Conservation (phyloP, 2,329 filamentous ascomycete genomes). For the Sphaerulina musiva region DNA sequence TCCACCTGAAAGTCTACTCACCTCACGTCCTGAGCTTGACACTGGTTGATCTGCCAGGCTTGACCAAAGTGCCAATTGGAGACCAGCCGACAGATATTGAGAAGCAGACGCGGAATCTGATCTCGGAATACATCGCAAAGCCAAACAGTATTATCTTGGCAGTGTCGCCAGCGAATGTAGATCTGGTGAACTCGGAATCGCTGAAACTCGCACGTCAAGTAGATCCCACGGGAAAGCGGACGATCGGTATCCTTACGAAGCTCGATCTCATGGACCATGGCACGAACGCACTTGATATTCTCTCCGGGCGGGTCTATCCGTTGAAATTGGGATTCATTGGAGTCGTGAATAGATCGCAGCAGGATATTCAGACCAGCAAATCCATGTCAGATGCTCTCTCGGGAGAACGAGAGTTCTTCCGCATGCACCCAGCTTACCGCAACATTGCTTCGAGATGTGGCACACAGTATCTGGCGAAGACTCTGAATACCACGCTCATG, state of each 20-base stretch:
- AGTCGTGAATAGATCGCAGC: conserved; percentile 94
- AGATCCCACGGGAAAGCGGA: conserved; percentile 85
- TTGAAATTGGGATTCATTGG: conserved; percentile 96
- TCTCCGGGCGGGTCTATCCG: conserved; percentile 95
- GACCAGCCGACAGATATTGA: conserved; percentile 97
- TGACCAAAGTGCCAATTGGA: conserved; percentile 96
- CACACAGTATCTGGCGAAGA: conserved; percentile 90
- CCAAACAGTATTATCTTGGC: conserved; percentile 97
- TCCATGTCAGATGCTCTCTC: conserved; percentile 87
- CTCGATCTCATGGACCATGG: conserved; percentile 98
- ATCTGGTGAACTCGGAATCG: conserved; percentile 96
- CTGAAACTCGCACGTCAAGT: conserved; percentile 95
- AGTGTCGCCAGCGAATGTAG: conserved; percentile 94
- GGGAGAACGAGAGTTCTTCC: conserved; percentile 90
- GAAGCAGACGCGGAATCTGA: conserved; percentile 93
- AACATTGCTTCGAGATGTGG: conserved; percentile 93
- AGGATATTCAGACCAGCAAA: conserved; percentile 95
- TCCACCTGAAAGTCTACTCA: conserved; percentile 98
- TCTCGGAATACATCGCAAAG: conserved; percentile 97
- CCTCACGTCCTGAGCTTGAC: conserved; percentile 94
- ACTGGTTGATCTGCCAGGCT: conserved; percentile 85
- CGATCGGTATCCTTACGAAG: conserved; percentile 95
- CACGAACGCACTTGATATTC: conserved; percentile 92
- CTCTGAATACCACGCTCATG: conserved; percentile 92
- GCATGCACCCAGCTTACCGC: conserved; percentile 90